Conservation (phyloP, 345 rosid species). For the Dipteronia sinensis region DNA sequence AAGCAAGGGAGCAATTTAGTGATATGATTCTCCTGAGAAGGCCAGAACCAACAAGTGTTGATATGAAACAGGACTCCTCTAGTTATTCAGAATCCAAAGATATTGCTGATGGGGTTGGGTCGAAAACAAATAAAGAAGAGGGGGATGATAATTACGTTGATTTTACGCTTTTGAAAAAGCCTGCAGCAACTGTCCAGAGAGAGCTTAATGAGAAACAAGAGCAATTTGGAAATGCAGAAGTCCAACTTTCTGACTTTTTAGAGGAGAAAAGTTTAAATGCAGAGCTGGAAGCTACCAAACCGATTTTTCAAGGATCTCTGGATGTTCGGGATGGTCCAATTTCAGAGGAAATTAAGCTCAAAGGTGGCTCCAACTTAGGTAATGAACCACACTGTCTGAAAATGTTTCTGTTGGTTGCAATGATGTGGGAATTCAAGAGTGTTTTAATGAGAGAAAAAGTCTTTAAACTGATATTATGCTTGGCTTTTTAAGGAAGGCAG, state of each 20-base stretch:
- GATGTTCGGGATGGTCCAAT: conserved; percentile 16
- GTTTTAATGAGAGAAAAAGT: conserved; percentile 6
- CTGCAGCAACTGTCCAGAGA: conserved; percentile 26
- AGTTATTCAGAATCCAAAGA: conserved; percentile 9
- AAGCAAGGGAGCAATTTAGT: conserved; percentile 61
- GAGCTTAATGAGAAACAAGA: conserved; percentile 28
- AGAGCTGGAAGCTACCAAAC: conserved; percentile 18
- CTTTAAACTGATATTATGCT: conserved; percentile 26
- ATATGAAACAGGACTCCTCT: conserved; percentile 30
- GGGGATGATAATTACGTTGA: conserved; percentile 34
- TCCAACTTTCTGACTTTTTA: conserved; percentile 1
- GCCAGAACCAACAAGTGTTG: background rate
- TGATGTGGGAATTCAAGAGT: background rate
- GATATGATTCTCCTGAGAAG: conserved; percentile 77
- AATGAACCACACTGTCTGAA: conserved; percentile 22
- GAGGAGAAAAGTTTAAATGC: conserved; percentile 25
- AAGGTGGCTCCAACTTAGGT: conserved; percentile 31
- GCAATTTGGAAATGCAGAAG: conserved; percentile 25
- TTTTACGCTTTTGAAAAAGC: conserved; percentile 57
- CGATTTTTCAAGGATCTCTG: conserved; percentile 17
- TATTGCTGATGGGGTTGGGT: conserved; percentile 15
- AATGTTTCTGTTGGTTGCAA: background rate
- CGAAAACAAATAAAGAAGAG: conserved; percentile 29
- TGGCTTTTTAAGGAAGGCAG: conserved; percentile 60
- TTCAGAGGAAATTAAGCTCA: conserved; percentile 21